A percentile compares a stretch with the other conserved stretches of the same genome.
phyloP scores from a whole-genome alignment of 306 rosid genomes.

The Vigna nakashimae region DNA sequence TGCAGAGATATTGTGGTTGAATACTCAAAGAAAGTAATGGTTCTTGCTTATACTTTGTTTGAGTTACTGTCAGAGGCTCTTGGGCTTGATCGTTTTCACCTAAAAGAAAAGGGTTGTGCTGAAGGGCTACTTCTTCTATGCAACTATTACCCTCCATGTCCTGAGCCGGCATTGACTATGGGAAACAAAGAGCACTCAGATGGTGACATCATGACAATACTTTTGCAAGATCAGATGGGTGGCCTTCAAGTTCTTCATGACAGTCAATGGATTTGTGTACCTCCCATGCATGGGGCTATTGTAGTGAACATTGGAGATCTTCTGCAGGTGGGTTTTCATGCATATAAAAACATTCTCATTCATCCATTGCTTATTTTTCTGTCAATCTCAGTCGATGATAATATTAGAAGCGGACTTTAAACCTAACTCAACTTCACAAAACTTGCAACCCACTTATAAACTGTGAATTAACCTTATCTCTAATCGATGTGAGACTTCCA shows the following conservation, averaged over 20 bases:
- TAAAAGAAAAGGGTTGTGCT: conserved; percentile 12
- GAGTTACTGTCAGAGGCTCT: conserved; percentile 42
- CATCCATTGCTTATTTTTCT: too few species aligned
- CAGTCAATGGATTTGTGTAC: conserved; percentile 13
- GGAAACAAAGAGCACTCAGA: conserved; percentile 6
- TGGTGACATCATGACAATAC: conserved; percentile 9
- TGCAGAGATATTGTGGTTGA: conserved; percentile 48
- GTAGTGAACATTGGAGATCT: conserved; percentile 25
- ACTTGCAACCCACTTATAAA: too few species aligned
- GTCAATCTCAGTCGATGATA: too few species aligned
- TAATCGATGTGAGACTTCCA: too few species aligned
- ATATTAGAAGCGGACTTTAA: too few species aligned
- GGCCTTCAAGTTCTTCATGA: conserved; percentile 28
- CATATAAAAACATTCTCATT: background rate
- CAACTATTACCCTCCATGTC: conserved; percentile 19
- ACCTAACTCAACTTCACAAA: too few species aligned
- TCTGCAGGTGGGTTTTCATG: conserved; percentile 8
- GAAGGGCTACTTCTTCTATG: conserved; percentile 6
- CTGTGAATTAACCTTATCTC: too few species aligned
- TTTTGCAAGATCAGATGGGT: conserved; percentile 21
- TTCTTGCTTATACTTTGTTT: conserved; percentile 39
- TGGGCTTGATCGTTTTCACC: conserved; percentile 3
- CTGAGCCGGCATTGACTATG: conserved; percentile 12
- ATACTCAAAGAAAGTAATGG: conserved; percentile 47
- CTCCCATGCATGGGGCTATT: conserved; percentile 6